These are phyloP conservation scores for Dendrobium catenatum DNA, from an alignment of 106 monocot genomes.

Conservation along the genomic window DNA sequence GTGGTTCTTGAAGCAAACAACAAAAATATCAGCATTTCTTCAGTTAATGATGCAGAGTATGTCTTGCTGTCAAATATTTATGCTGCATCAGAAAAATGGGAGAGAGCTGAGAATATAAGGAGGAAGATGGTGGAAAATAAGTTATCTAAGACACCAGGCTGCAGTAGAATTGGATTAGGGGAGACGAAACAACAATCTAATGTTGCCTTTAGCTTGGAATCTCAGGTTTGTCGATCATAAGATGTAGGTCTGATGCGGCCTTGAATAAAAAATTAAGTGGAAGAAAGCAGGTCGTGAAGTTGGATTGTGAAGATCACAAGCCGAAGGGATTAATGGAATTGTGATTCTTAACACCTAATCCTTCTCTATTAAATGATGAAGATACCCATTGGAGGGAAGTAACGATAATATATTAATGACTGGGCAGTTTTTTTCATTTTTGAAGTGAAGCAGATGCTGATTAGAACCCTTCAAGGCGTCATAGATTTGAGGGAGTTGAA, in stretches of 20 bases:
- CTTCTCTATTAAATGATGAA: neutral
- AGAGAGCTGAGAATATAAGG: slow-evolving; percentile 39
- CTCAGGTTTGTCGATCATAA: neutral
- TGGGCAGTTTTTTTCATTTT: neutral
- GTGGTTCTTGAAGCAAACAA: slow-evolving; percentile 10
- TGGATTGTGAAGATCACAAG: neutral
- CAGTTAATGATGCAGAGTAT: slow-evolving; percentile 20
- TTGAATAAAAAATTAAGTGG: neutral
- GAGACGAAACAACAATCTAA: neutral
- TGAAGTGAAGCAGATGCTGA: slow-evolving; percentile 26
- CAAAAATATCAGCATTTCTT: slow-evolving; percentile 3
- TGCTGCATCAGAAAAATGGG: slow-evolving; percentile 47
- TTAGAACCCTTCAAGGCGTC: slow-evolving; percentile 21
- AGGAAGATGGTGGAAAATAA: slow-evolving; percentile 26
- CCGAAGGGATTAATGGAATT: neutral
- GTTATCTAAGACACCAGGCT: slow-evolving; percentile 40
- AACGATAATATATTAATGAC: neutral
- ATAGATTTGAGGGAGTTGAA: slow-evolving; percentile 19
- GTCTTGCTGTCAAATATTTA: slow-evolving; percentile 50
- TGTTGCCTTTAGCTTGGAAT: neutral
- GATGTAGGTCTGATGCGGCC: too few relatives aligned
- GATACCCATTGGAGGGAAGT: neutral
- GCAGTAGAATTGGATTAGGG: slow-evolving; percentile 27
- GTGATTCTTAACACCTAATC: neutral
- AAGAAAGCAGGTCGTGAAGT: neutral